Evolutionary conservation across 78 protist genomes (phyloP), one percentile per base, ranked within the genome.

Genomic region (Monocercomonoides exilis): DNA sequence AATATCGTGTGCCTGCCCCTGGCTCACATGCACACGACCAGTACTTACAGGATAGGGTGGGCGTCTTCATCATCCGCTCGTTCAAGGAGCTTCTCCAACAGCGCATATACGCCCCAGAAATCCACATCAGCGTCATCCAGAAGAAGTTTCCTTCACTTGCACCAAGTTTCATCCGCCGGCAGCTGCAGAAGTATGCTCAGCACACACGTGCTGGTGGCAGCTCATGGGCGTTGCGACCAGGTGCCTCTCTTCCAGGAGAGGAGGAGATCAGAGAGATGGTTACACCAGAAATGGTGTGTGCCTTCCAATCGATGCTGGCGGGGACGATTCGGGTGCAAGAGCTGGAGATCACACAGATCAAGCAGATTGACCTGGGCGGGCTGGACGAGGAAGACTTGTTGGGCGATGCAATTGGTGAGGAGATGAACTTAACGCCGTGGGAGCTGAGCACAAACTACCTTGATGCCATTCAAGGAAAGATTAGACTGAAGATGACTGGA

Each of bases 371-470:
- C n/a, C n/a, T n/a, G n/a, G n/a, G n/a, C n/a, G n/a, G n/a, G n/a
- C n/a, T n/a, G n/a, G n/a, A n/a, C n/a, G n/a, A n/a, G n/a, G n/a
- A n/a, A n/a, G n/a, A n/a, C n/a, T n/a, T n/a, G n/a, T n/a, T n/a
- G n/a, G n/a, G n/a, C n/a, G n/a, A n/a, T n/a, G n/a, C n/a, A n/a
- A 54, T 54, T 21, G 70, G 21, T 54, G 38, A 29, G 70, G 82
- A 79, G 43, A 32, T 21, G 42, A 29, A 79, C n/a, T 33, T 79
- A 21, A 6, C 82, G 43, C 82, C 82, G 82, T 79, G 82, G 82
- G 36, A 79, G 45, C 82, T 79, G 6, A 32, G 43, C 11, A 4
- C 70, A 21, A 54, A 54, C 70, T 54, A 32, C 70, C 11, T 54
- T 21, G 70, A 54, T 11, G 11, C 11, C 70, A 54, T 54, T 11